These are phyloP conservation scores for Olyra latifolia DNA, from an alignment of 176 grass and related monocot species.

Conservation along the genomic window DNA sequence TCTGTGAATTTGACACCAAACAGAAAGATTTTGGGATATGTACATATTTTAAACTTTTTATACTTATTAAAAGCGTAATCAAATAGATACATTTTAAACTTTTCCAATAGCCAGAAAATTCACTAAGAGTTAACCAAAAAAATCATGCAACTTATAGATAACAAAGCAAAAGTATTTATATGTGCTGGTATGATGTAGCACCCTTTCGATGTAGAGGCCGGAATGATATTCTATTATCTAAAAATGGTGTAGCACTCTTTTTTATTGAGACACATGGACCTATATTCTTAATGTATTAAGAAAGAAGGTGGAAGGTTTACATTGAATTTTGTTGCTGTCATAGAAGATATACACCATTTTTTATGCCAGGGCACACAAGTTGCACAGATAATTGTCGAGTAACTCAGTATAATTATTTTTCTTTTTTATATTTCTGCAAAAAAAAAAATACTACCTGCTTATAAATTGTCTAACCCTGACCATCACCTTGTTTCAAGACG, in stretches of 20 bases:
- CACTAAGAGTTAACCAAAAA: not conserved
- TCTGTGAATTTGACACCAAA: not conserved
- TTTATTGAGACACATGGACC: not conserved
- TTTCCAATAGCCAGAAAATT: not conserved
- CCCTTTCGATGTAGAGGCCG: too few species aligned
- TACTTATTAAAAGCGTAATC: not conserved
- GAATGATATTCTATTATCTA: too few species aligned
- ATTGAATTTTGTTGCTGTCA: not conserved
- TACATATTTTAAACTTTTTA: not conserved
- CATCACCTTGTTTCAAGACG: not conserved
- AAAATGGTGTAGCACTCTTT: not conserved
- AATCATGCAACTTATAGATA: not conserved
- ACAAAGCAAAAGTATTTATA: not conserved
- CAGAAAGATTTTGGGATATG: not conserved
- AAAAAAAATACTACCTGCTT: not conserved
- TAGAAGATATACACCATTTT: not conserved
- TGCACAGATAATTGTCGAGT: not conserved
- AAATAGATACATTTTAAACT: not conserved
- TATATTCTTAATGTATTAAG: not conserved
- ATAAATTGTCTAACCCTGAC: not conserved
- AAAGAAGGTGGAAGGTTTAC: not conserved
- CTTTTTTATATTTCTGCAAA: not conserved
- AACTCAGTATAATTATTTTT: not conserved
- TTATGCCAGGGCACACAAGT: not conserved
- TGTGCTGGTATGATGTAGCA: not conserved